Percentiles rank a stretch among this genome's conserved stretches.
phyloP scores from a whole-genome alignment of 495 filamentous ascomycete species.

The Rhypophila decipiens region DNA sequence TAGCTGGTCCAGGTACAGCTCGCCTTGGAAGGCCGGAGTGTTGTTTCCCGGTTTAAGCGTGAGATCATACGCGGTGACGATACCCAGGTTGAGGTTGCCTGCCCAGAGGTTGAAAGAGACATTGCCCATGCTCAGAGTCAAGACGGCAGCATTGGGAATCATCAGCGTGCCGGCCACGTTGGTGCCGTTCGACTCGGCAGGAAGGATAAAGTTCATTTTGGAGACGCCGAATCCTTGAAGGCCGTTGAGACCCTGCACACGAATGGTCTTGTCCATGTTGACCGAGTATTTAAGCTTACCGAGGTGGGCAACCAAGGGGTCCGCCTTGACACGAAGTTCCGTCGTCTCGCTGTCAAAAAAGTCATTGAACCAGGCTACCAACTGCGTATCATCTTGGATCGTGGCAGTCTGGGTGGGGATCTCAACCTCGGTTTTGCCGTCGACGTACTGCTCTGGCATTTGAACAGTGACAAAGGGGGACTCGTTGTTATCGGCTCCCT shows the following conservation, averaged over 20 bases:
- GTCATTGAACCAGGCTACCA: constrained; percentile 28
- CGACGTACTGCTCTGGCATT: constrained; percentile 9
- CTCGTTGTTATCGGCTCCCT: too few relatives aligned
- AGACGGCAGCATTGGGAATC: constrained; percentile 40
- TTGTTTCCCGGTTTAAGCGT: constrained; percentile 41
- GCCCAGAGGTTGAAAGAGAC: constrained; percentile 38
- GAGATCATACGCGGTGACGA: constrained; percentile 34
- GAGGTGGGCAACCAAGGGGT: constrained; percentile 27
- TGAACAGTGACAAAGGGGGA: constrained; percentile 6
- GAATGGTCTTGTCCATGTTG: constrained; percentile 35
- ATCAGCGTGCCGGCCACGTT: constrained; percentile 30
- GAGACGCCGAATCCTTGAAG: constrained; percentile 38
- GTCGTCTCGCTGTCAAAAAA: constrained; percentile 33
- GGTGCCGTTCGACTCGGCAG: constrained; percentile 31
- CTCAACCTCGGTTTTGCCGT: constrained; percentile 25
- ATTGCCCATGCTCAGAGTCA: constrained; percentile 44
- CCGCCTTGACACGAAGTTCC: constrained; percentile 29
- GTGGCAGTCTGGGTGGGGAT: constrained; percentile 30
- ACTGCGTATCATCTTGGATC: constrained; percentile 32
- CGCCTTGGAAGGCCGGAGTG: constrained; percentile 31
- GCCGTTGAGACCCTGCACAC: constrained; percentile 33
- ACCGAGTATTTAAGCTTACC: constrained; percentile 30
- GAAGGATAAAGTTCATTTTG: constrained; percentile 32
- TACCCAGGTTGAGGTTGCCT: constrained; percentile 32
- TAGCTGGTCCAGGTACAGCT: constrained; percentile 25